A percentile compares a stretch with the other conserved stretches of the same genome.
phyloP scores from a whole-genome alignment of 768 basidiomycete genomes.

The Pluteus cervinus region DNA sequence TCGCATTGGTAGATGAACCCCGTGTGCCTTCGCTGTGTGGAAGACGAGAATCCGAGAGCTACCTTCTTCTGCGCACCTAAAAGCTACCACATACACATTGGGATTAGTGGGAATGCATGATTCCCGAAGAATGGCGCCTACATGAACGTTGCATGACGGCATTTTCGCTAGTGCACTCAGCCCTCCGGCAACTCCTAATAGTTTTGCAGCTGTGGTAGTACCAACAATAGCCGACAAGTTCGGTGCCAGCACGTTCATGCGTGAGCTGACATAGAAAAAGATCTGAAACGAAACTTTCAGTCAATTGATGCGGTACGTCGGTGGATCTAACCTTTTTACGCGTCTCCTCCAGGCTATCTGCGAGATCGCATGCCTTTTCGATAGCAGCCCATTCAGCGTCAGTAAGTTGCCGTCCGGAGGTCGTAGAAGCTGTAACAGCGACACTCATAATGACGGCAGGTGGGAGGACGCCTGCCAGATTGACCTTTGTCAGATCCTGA shows the following conservation, averaged over 20 bases:
- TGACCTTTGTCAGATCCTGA: slow-evolving; percentile 83
- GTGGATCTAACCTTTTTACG: slow-evolving; percentile 64
- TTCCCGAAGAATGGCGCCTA: slow-evolving; percentile 31
- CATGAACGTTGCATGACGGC: slow-evolving; percentile 93
- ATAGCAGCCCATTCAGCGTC: slow-evolving; percentile 76
- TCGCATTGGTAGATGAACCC: slow-evolving; percentile 97
- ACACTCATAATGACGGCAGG: slow-evolving; percentile 94
- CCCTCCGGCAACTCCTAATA: slow-evolving; percentile 96
- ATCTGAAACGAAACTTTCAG: slow-evolving; percentile 46
- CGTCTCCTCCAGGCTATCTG: slow-evolving; percentile 82
- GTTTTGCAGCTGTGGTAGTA: slow-evolving; percentile 96
- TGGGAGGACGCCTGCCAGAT: slow-evolving; percentile 74
- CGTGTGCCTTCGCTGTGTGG: slow-evolving; percentile 83
- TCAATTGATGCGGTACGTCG: background rate
- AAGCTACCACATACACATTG: too few species aligned
- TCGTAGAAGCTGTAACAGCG: slow-evolving; percentile 90
- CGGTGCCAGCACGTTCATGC: slow-evolving; percentile 97
- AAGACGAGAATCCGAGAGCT: slow-evolving; percentile 87
- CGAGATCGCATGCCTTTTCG: slow-evolving; percentile 81
- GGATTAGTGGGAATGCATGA: background rate
- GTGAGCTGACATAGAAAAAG: slow-evolving; percentile 97
- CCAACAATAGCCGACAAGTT: slow-evolving; percentile 98
- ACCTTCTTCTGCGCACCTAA: slow-evolving; percentile 92
- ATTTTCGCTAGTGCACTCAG: slow-evolving; percentile 86
- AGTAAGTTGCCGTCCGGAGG: slow-evolving; percentile 67